These are phyloP conservation scores for Taphrina wiesneri DNA, from an alignment of 1,139 yeast species.

Conservation along the genomic window DNA sequence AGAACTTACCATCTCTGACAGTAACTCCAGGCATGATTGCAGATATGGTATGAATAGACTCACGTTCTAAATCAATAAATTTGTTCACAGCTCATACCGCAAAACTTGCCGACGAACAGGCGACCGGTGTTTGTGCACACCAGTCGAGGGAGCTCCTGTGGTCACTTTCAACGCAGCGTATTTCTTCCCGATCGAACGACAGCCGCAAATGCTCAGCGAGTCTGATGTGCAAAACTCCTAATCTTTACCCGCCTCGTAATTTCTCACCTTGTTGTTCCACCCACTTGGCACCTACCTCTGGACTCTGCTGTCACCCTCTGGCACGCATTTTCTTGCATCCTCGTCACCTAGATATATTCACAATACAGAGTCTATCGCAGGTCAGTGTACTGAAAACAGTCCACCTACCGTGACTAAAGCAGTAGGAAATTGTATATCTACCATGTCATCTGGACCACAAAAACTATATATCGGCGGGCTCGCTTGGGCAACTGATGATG, in stretches of 20 bases:
- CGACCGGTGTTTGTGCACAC: slow-evolving; percentile 6
- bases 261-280: neutral
- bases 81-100: neutral
- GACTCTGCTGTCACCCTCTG: no score
- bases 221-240: neutral
- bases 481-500: slow-evolving; percentile 35
- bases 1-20: slow-evolving; percentile 14
- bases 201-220: neutral
- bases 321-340: no score
- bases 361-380: neutral
- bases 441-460: slow-evolving; percentile 24
- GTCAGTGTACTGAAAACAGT: neutral
- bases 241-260: neutral
- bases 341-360: no score
- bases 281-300: neutral
- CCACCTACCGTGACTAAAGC: neutral
- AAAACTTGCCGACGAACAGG: neutral
- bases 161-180: neutral
- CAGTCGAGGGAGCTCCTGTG: slow-evolving; percentile 14
- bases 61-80: neutral
- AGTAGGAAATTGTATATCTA: neutral
- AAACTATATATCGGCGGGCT: slow-evolving; percentile 33
- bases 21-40: slow-evolving; percentile 31
- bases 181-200: neutral
- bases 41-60: slow-evolving; percentile 7